phyloP scores from a whole-genome alignment of 2,329 filamentous ascomycete species.

The Arthrobotrys sphaeroides region DNA sequence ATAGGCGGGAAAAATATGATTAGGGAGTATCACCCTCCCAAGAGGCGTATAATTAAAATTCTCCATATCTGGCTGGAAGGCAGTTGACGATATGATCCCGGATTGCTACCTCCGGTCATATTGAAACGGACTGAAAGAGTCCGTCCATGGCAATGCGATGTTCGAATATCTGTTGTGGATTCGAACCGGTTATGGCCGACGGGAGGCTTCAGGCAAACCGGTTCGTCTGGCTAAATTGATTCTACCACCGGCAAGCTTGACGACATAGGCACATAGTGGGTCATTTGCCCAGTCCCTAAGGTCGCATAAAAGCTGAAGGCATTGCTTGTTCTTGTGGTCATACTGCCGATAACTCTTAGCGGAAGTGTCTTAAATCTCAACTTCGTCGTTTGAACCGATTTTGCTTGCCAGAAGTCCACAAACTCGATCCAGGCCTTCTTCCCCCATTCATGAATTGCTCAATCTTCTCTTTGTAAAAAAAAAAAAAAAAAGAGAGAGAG shows the following conservation, averaged over 20 bases:
- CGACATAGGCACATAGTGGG: neutral
- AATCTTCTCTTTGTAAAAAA: too few species aligned
- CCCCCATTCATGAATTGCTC: too few species aligned
- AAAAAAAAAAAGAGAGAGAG: too few species aligned
- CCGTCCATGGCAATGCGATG: slow-evolving; percentile 18
- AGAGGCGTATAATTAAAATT: neutral
- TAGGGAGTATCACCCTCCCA: too few species aligned
- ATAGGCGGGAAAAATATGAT: too few species aligned
- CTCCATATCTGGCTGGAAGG: neutral
- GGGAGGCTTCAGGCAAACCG: slow-evolving; percentile 47
- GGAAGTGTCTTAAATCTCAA: too few species aligned
- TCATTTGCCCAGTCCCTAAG: neutral
- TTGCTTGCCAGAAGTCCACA: too few species aligned
- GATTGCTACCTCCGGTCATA: slow-evolving; percentile 27
- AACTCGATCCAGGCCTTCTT: too few species aligned
- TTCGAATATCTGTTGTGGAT: slow-evolving; percentile 11
- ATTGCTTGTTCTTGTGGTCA: neutral
- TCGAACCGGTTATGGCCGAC: slow-evolving; percentile 33
- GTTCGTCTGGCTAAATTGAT: slow-evolving; percentile 47
- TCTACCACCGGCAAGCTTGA: slow-evolving; percentile 6
- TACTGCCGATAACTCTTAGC: neutral
- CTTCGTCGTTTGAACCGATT: too few species aligned
- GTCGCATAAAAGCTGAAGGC: neutral
- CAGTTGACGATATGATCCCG: neutral
- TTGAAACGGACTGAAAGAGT: slow-evolving; percentile 48